Base-by-base conservation (phyloP, 2,329 filamentous ascomycete species). In the Aspergillus aculeatinus region DNA sequence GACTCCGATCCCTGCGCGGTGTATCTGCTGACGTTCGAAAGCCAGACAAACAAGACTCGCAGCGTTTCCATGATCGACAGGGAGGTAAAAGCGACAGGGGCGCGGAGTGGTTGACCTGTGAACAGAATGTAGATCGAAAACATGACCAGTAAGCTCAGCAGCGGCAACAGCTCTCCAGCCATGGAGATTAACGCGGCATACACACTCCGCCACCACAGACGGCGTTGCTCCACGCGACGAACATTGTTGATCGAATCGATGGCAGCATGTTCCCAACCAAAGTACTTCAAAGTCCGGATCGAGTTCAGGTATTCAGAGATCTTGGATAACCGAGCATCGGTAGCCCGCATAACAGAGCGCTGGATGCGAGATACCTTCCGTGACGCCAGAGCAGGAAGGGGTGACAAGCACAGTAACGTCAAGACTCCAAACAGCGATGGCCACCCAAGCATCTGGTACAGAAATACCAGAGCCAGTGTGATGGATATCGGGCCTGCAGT, bases 201-300 rank as follows among this genome's bases (percentile, higher is more conserved):
- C 19, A 86, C 69, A 6, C 81, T 81, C 23, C 84, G 77, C 6
- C 70, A 75, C 84, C 85, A 87, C 23, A 85, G 77, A 42, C 80
- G 79, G 48, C 79, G 80, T 62, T 86, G 84, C 67, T 87, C 85
- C 2, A 76, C 72, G 14, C 73, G 68, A 2, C 85, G 81, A 11
- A 82, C 78, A 4, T 78, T 72, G 31, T 82, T 77, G 58, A 87
- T 81, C 54, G 78, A 80, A n/a, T 80, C 74, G 11, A 80, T 78
- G 62, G 84, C 80, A 33, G 81, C 78, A 19, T 79, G 77, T 66
- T 87, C 84, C 85, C 84, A 87, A 2, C 82, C 82, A 68, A 87
- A 86, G 64, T 85, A 86, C 66, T 87, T 87, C 71, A 87, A 81
- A 16, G 82, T 82, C 11, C 82, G 79, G 58, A 87, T 85, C 7